phyloP scores from a whole-genome alignment of 345 rosid species.

The Gossypium herbaceum region DNA sequence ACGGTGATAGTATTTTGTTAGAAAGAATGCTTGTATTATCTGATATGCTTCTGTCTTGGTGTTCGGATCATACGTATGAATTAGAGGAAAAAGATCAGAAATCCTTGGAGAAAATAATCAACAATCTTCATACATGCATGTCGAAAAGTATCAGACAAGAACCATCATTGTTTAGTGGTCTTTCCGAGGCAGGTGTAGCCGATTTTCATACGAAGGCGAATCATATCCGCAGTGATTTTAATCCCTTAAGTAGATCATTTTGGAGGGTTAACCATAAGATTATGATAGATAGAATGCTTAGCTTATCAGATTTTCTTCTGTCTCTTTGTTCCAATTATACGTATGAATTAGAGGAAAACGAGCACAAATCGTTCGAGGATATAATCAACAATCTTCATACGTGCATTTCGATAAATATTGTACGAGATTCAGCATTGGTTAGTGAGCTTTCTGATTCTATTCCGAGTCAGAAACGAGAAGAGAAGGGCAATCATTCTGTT shows the following conservation, averaged over 20 bases:
- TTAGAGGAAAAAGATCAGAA: conserved; percentile 50
- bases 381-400: conserved; percentile 53
- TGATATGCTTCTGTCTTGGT: conserved; percentile 58
- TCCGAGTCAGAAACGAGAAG: conserved; percentile 16
- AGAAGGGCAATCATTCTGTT: conserved; percentile 19
- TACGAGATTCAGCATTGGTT: conserved; percentile 28
- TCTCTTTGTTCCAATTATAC: conserved; percentile 48
- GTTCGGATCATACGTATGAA: conserved; percentile 44
- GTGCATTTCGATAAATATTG: conserved; percentile 39
- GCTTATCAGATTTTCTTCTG: conserved; percentile 68
- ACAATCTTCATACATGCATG: conserved; percentile 54
- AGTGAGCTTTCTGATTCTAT: conserved; percentile 22
- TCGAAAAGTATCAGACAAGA: conserved; percentile 36
- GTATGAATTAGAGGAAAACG: conserved; percentile 48
- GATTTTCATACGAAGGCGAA: no score
- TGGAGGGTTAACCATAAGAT: no score
- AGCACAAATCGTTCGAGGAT: conserved; percentile 46
- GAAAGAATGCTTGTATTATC: conserved; percentile 60
- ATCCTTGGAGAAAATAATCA: conserved; percentile 50
- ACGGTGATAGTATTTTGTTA: conserved; percentile 20
- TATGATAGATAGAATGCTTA: conserved; percentile 50
- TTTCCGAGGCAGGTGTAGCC: neutral
- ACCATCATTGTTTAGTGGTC: conserved; percentile 23
- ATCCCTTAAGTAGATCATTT: no score
- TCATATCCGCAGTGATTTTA: no score